These are phyloP conservation scores for Saksenaea oblongispora DNA, from an alignment of 371 early-diverging fungal species.

Conservation along the genomic window DNA sequence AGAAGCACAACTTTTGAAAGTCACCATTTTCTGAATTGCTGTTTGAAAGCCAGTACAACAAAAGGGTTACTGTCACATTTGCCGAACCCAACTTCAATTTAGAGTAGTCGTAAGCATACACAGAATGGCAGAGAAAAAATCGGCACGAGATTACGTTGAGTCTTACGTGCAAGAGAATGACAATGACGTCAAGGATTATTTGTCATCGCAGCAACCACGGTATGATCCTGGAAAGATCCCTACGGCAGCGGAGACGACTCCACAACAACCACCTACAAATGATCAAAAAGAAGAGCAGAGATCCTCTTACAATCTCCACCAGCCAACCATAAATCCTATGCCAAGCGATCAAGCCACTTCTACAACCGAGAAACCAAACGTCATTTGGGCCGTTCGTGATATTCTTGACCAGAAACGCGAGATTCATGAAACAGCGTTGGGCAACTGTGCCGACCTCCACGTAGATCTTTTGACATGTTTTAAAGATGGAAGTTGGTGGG, in stretches of 20 bases:
- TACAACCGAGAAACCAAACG: conserved; percentile 14
- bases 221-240: conserved; percentile 40
- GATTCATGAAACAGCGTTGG: conserved; percentile 51
- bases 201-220: conserved; percentile 36
- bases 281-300: conserved; percentile 19
- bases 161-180: conserved; percentile 32
- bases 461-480: conserved; percentile 53
- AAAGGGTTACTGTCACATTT: too few species aligned
- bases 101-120: neutral
- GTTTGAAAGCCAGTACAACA: too few species aligned
- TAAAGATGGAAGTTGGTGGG: conserved; percentile 64
- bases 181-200: conserved; percentile 24
- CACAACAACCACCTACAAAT: conserved; percentile 7
- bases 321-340: conserved; percentile 16
- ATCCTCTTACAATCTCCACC: conserved; percentile 22
- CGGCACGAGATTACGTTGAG: conserved; percentile 46
- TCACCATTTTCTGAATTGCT: too few species aligned
- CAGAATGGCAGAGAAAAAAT: conserved; percentile 21
- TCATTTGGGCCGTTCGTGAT: conserved; percentile 31
- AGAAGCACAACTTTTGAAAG: too few species aligned
- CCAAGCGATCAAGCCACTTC: neutral
- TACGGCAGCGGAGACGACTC: conserved; percentile 14
- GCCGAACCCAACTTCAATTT: neutral
- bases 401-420: conserved; percentile 49
- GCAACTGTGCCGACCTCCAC: conserved; percentile 60